Conservation (phyloP, 768 basidiomycete species). For the Rhizopogon roseolus region DNA sequence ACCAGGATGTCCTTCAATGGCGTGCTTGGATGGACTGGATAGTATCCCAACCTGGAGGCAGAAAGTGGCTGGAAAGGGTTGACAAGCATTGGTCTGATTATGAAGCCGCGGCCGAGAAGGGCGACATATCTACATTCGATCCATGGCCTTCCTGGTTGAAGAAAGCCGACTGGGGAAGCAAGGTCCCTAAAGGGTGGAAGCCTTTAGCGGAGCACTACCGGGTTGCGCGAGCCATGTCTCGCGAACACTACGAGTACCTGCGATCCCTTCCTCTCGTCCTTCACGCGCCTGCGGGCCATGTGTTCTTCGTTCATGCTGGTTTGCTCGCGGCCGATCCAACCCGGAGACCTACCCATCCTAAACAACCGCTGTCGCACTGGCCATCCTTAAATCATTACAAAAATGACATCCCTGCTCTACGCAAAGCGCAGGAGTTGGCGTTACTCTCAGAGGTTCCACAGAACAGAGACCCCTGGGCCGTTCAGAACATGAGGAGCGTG, state of each 20-base stretch:
- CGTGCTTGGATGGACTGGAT: slow-evolving; percentile 84
- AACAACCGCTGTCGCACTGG: slow-evolving; percentile 70
- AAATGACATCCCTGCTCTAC: slow-evolving; percentile 27
- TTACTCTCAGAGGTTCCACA: slow-evolving; percentile 68
- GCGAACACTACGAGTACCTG: slow-evolving; percentile 65
- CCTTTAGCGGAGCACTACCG: slow-evolving; percentile 74
- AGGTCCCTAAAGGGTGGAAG: slow-evolving; percentile 65
- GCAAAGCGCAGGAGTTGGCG: slow-evolving; percentile 60
- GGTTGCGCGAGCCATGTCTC: slow-evolving; percentile 65
- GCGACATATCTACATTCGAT: slow-evolving; percentile 26
- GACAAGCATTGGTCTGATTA: slow-evolving; percentile 36
- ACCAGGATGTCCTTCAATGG: slow-evolving; percentile 91
- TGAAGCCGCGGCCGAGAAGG: slow-evolving; percentile 17
- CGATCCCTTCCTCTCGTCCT: slow-evolving; percentile 67
- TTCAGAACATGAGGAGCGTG: slow-evolving; percentile 38
- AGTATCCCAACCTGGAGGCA: slow-evolving; percentile 31
- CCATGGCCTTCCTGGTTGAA: slow-evolving; percentile 29
- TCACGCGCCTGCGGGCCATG: slow-evolving; percentile 70
- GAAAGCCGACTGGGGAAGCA: slow-evolving; percentile 39
- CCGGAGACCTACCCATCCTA: slow-evolving; percentile 39
- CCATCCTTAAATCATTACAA: slow-evolving; percentile 33
- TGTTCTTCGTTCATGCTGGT: slow-evolving; percentile 81
- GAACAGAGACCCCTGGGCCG: slow-evolving; percentile 72
- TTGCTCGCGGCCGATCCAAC: slow-evolving; percentile 69
- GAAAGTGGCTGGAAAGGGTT: slow-evolving; percentile 52